Evolutionary conservation across 805 yeast genomes (phyloP), one percentile per base, ranked within the genome.

Genomic region (Starmera dryadoides): DNA sequence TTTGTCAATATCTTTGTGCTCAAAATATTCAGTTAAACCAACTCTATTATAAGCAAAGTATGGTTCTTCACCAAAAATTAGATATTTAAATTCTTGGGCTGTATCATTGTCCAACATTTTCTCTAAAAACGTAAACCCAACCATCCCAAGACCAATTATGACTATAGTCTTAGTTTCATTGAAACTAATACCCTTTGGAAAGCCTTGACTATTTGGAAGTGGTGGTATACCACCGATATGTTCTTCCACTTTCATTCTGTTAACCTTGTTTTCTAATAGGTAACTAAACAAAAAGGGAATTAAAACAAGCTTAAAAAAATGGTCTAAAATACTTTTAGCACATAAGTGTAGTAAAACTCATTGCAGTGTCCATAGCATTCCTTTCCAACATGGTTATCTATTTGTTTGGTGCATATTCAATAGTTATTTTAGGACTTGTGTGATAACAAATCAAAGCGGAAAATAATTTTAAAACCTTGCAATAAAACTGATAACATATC

Each of bases 71-170:
- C 65, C 67, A 18, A 60, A 47, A 5, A 62, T 50, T 2, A 58
- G 51, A 28, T 58, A 49, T 15, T 15, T 38, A 38, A 49, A 62
- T 30, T 57, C 55, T 21, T 53, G 39, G 14, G 47, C 48, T 6
- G 53, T 50, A 25, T 57, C 67, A 28, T 58, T 52, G 15, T 46
- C 46, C 19, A 62, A 48, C 52, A 62, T 46, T 39, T 61, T 62
- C 41, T 61, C 64, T 15, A 62, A 40, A 33, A 61, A 60, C 4
- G 65, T 55, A 12, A 59, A 42, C 18, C 63, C 64, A 22, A 59
- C 63, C 67, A 62, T 62, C 15, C 67, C 67, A 6, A 62, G 49
- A 16, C 67, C 66, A 23, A 57, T 56, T n/a, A 62, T 50, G 7
- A 61, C 57, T 9, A 21, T 9, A 21, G 6, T 21, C 23, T 21